Evolutionary conservation across 2,329 filamentous ascomycete species (phyloP).

Genomic region (Cryphonectria naterciae): DNA sequence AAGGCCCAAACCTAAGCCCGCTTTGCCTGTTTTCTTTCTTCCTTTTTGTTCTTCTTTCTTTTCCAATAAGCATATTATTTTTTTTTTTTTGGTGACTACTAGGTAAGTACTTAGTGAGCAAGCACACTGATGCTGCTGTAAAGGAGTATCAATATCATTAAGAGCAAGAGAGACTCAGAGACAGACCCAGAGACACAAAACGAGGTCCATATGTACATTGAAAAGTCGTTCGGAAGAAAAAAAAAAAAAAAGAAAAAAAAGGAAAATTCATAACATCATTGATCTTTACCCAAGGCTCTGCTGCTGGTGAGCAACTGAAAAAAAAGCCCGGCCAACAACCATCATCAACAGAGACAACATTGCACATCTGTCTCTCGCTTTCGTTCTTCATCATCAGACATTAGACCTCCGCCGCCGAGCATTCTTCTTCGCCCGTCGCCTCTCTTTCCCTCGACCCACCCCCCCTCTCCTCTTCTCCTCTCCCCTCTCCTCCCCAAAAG

Average conservation of each 20-base stretch:
- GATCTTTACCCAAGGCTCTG: neutral
- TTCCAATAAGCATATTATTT: neutral
- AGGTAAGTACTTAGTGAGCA: neutral
- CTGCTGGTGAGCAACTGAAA: neutral
- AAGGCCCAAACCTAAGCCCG: neutral
- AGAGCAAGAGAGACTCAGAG: neutral
- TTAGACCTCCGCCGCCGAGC: neutral
- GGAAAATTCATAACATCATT: conserved; percentile 3
- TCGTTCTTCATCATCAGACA: conserved; percentile 8
- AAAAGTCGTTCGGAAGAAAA: neutral
- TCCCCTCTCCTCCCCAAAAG: neutral
- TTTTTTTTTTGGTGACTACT: neutral
- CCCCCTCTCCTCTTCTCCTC: neutral
- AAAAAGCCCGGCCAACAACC: neutral
- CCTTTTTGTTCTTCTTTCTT: neutral
- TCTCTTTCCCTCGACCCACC: neutral
- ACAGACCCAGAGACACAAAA: neutral
- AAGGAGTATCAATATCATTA: neutral
- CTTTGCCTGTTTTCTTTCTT: neutral
- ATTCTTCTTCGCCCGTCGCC: neutral
- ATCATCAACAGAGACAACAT: neutral
- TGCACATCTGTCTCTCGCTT: neutral
- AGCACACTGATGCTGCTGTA: neutral
- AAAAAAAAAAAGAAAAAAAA: neutral
- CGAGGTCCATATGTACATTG: neutral